Evolutionary conservation across 2,329 filamentous ascomycete genomes (phyloP).

Genomic region (Stromatinia cepivora): DNA sequence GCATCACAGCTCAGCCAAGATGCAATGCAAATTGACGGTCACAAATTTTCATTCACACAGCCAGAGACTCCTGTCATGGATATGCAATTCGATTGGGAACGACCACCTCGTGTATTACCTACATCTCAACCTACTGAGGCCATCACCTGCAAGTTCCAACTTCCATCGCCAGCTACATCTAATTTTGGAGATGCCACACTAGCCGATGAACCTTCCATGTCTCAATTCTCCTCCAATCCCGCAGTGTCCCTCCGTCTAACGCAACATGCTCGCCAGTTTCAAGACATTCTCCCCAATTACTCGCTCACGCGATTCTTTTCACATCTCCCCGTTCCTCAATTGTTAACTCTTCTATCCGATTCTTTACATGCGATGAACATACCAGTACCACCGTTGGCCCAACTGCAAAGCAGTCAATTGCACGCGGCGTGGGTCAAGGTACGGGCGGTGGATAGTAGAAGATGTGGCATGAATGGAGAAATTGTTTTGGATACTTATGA

Average conservation of each 20-base stretch:
- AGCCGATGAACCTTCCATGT: constrained; percentile 81
- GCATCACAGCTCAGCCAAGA: constrained; percentile 47
- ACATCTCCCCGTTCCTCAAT: constrained; percentile 68
- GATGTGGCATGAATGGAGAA: constrained; percentile 72
- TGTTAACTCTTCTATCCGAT: constrained; percentile 77
- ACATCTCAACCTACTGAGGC: constrained; percentile 48
- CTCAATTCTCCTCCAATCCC: constrained; percentile 79
- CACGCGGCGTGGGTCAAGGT: constrained; percentile 67
- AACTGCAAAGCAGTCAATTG: constrained; percentile 50
- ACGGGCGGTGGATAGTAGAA: constrained; percentile 69
- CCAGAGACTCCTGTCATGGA: constrained; percentile 76
- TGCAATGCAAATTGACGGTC: constrained; percentile 69
- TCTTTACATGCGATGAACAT: constrained; percentile 85
- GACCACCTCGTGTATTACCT: constrained; percentile 50
- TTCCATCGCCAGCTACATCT: constrained; percentile 6
- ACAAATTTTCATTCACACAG: constrained; percentile 74
- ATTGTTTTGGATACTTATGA: constrained; percentile 68
- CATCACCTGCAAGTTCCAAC: constrained; percentile 51
- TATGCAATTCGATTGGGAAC: constrained; percentile 84
- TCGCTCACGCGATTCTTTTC: constrained; percentile 92
- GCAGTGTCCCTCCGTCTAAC: constrained; percentile 81
- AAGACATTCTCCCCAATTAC: constrained; percentile 86
- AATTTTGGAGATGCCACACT: constrained; percentile 49
- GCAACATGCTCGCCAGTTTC: constrained; percentile 83
- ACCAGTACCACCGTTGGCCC: constrained; percentile 55